Percentiles rank a stretch among this genome's conserved stretches.
Evolutionary conservation across 495 filamentous ascomycete genomes (phyloP).

Genomic region (Aspergillus bertholletiae): DNA sequence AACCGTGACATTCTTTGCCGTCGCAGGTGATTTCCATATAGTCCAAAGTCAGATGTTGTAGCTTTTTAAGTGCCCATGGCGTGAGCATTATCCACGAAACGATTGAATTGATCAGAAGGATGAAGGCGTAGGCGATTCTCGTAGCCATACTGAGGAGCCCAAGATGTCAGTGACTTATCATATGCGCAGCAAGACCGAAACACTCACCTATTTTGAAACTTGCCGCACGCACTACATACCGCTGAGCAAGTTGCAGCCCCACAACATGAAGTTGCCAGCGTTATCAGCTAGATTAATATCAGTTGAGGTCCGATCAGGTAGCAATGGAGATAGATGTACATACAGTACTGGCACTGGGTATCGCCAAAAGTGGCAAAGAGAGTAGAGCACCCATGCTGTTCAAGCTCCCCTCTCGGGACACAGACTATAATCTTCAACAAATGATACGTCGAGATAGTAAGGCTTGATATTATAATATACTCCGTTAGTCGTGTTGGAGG

Average conservation of each 20-base stretch:
- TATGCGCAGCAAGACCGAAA: background rate
- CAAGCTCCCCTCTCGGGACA: background rate
- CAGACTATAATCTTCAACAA: background rate
- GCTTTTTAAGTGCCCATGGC: conserved; percentile 94
- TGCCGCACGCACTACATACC: conserved; percentile 90
- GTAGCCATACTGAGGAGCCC: conserved; percentile 72
- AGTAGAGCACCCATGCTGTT: conserved; percentile 81
- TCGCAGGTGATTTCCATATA: conserved; percentile 92
- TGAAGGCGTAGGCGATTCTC: conserved; percentile 93
- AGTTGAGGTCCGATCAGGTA: conserved; percentile 9
- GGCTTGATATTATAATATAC: background rate
- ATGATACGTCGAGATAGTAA: background rate
- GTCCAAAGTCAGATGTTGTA: conserved; percentile 85
- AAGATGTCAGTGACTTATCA: background rate
- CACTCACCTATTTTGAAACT: conserved; percentile 87
- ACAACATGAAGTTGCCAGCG: conserved; percentile 81
- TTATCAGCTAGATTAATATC: conserved; percentile 57
- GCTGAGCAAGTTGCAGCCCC: conserved; percentile 93
- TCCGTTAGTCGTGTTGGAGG: background rate
- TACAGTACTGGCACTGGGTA: conserved; percentile 87
- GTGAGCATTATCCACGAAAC: conserved; percentile 99
- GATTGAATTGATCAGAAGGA: conserved; percentile 94
- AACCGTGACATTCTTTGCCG: conserved; percentile 89
- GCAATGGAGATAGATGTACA: conserved; percentile 27
- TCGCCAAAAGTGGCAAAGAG: conserved; percentile 80